phyloP scores from a whole-genome alignment of 164 flowering plant species.

The Chloranthus sessilifolius region DNA sequence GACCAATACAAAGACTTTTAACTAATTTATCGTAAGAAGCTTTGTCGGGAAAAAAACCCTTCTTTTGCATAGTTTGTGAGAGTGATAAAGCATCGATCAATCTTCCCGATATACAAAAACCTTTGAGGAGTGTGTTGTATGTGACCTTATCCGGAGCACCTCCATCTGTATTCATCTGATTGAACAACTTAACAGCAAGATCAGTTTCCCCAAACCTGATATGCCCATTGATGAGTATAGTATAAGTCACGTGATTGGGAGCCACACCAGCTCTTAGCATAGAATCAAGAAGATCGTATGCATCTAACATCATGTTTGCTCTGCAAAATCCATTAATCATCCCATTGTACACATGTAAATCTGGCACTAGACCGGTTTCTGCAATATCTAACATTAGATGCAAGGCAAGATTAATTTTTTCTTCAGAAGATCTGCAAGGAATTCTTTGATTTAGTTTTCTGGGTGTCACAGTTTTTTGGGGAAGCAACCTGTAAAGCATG shows the following conservation, averaged over 20 bases:
- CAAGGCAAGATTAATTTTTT: conserved; percentile 24
- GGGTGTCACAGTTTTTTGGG: conserved; percentile 15
- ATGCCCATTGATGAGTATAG: conserved; percentile 49
- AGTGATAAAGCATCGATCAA: conserved; percentile 44
- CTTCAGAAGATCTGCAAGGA: conserved; percentile 18
- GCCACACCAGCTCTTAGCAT: conserved; percentile 36
- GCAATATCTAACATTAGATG: conserved; percentile 24
- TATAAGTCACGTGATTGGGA: conserved; percentile 58
- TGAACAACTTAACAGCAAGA: conserved; percentile 39
- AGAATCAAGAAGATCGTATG: conserved; percentile 31
- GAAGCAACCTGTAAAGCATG: conserved; percentile 33
- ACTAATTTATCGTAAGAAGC: conserved; percentile 36
- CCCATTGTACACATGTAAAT: conserved; percentile 41
- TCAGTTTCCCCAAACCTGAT: conserved; percentile 32
- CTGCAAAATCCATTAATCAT: conserved; percentile 42
- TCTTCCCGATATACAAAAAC: conserved; percentile 41
- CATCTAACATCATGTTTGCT: conserved; percentile 36
- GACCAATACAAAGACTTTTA: conserved; percentile 22
- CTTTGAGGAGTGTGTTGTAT: conserved; percentile 42
- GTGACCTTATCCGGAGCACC: conserved; percentile 36
- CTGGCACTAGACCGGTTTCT: conserved; percentile 22
- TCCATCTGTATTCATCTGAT: conserved; percentile 39
- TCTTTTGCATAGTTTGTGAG: conserved; percentile 42
- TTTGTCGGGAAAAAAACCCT: conserved; percentile 40
- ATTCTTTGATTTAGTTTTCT: conserved; percentile 4